Conservation (phyloP, 2,329 filamentous ascomycete genomes). For the Westerdykella sp. region DNA sequence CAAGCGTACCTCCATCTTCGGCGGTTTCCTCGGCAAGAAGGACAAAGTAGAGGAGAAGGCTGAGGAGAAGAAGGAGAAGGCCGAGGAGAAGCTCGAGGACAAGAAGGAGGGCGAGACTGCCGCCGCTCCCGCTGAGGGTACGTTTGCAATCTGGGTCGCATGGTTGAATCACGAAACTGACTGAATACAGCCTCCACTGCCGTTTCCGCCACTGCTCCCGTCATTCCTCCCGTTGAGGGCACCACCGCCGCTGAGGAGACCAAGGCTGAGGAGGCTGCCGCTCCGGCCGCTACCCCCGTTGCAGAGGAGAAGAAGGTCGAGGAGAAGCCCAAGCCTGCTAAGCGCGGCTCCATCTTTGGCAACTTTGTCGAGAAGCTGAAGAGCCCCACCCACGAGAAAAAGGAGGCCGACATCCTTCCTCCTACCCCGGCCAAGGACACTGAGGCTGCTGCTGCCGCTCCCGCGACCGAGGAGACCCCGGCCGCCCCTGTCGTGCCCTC, state of each 20-base stretch:
- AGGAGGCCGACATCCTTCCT: slow-evolving; percentile 58
- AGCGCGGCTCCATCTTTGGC: slow-evolving; percentile 81
- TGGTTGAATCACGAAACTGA: slow-evolving; percentile 5
- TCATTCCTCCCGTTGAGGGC: slow-evolving; percentile 16
- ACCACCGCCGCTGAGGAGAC: slow-evolving; percentile 23
- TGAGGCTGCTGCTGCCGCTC: slow-evolving; percentile 36
- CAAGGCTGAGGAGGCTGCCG: slow-evolving; percentile 43
- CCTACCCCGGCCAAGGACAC: slow-evolving; percentile 44
- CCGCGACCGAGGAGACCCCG: slow-evolving; percentile 33
- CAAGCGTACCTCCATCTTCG: slow-evolving; percentile 55
- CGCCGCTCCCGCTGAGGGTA: slow-evolving; percentile 28
- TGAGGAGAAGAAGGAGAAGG: slow-evolving; percentile 41
- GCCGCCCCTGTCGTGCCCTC: slow-evolving; percentile 39
- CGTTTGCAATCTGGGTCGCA: slow-evolving; percentile 4
- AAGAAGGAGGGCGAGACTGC: slow-evolving; percentile 35
- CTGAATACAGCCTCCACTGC: slow-evolving; percentile 10
- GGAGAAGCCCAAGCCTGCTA: slow-evolving; percentile 57
- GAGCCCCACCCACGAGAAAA: slow-evolving; percentile 56
- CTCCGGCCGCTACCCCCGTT: slow-evolving; percentile 21
- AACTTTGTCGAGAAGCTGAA: slow-evolving; percentile 59
- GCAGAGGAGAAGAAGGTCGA: slow-evolving; percentile 41
- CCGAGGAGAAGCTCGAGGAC: slow-evolving; percentile 29
- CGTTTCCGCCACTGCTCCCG: slow-evolving; percentile 28
- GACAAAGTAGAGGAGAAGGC: slow-evolving; percentile 43
- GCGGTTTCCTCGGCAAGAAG: slow-evolving; percentile 56